Evolutionary conservation across 2,329 filamentous ascomycete genomes (phyloP).

Genomic region (Sarocladium kiliense): DNA sequence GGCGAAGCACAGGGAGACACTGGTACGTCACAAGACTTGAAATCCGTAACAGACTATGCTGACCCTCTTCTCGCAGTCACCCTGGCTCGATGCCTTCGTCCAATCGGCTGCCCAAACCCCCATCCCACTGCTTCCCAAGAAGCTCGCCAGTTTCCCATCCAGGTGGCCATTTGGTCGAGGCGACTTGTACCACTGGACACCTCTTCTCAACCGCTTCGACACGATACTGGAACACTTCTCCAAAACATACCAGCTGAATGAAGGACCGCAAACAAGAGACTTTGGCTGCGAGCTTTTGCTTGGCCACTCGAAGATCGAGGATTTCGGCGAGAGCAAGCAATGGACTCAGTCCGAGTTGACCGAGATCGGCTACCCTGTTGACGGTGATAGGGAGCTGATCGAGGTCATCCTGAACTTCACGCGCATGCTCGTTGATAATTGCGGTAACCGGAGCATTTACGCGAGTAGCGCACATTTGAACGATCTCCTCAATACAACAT

Average conservation of each 20-base stretch:
- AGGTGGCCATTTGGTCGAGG: slow-evolving; percentile 94
- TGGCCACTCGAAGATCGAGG: slow-evolving; percentile 48
- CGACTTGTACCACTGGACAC: slow-evolving; percentile 97
- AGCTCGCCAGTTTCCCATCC: slow-evolving; percentile 75
- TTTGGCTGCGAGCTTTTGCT: slow-evolving; percentile 65
- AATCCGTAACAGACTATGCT: too few species aligned
- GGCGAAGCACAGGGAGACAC: slow-evolving; percentile 60
- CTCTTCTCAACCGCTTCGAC: slow-evolving; percentile 89
- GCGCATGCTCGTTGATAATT: slow-evolving; percentile 83
- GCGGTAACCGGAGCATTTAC: slow-evolving; percentile 94
- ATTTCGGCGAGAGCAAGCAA: slow-evolving; percentile 40
- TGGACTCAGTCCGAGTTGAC: slow-evolving; percentile 44
- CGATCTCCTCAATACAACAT: slow-evolving; percentile 83
- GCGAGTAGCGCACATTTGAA: slow-evolving; percentile 88
- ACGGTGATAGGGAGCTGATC: slow-evolving; percentile 77
- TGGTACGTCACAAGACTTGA: too few species aligned
- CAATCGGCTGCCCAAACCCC: slow-evolving; percentile 62
- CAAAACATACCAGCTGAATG: slow-evolving; percentile 70
- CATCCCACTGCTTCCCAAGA: slow-evolving; percentile 69
- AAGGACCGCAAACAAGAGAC: slow-evolving; percentile 73
- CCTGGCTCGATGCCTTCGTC: slow-evolving; percentile 80
- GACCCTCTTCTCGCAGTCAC: slow-evolving; percentile 59
- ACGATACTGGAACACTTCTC: slow-evolving; percentile 78
- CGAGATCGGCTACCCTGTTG: slow-evolving; percentile 58
- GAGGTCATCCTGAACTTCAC: slow-evolving; percentile 82